Conservation (phyloP, 176 grass and related monocot genomes). For the Eragrostis nindensis region DNA sequence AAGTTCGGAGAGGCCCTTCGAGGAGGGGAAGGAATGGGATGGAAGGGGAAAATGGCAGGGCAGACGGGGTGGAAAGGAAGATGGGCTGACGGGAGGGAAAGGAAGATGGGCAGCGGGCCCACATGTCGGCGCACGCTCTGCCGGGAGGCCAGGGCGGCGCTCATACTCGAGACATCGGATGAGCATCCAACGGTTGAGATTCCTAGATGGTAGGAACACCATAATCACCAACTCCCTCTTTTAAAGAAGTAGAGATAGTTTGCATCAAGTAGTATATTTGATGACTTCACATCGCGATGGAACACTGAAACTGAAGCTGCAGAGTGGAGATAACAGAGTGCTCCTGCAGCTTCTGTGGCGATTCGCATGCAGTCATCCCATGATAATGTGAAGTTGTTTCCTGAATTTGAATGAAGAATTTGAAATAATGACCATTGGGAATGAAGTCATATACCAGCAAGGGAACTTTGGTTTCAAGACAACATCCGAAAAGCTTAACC, state of each 20-base stretch:
- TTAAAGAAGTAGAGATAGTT: not conserved
- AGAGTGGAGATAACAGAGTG: constrained; percentile 35
- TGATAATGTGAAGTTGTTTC: not conserved
- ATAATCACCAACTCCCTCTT: too few species aligned
- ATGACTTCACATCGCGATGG: constrained; percentile 52
- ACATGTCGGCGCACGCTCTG: too few species aligned
- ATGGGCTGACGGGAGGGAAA: too few species aligned
- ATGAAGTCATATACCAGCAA: constrained; percentile 32
- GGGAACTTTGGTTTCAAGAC: not conserved
- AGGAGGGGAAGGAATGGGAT: too few species aligned
- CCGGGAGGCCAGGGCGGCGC: too few species aligned
- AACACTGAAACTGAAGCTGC: constrained; percentile 32
- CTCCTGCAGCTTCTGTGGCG: constrained; percentile 12
- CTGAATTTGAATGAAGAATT: not conserved
- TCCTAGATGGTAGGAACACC: too few species aligned
- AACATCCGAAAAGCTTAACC: constrained; percentile 18
- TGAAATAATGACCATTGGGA: constrained; percentile 34
- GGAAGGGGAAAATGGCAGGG: too few species aligned
- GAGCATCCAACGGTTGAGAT: too few species aligned
- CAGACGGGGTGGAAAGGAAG: too few species aligned
- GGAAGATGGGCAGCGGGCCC: too few species aligned
- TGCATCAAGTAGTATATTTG: constrained; percentile 21
- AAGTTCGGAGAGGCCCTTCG: too few species aligned
- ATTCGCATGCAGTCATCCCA: constrained; percentile 44
- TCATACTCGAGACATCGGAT: too few species aligned